Base-by-base conservation (phyloP, 2,329 filamentous ascomycete species). In the Xylaria sp. region DNA sequence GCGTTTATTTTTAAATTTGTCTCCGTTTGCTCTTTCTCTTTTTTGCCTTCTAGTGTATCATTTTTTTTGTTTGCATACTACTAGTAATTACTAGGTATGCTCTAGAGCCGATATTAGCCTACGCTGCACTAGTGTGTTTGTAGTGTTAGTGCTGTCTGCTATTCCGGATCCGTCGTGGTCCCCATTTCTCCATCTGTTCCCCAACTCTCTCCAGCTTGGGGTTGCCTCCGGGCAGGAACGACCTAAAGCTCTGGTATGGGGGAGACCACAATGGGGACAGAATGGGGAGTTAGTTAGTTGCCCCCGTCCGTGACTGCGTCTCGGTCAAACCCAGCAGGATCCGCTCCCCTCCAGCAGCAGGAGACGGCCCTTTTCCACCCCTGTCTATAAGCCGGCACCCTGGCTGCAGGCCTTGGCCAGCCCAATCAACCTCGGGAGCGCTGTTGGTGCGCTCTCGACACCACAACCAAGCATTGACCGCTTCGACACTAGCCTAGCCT, bases 321-420 rank as follows among this genome's bases (percentile, higher is more conserved):
- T 75, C 72, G 73, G 73, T 74, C 74, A 75, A 71, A 75, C 73
- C 70, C 70, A 73, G 73, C 71, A 77, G 69, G 68, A 72, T 71
- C 72, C 60, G 59, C 68, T 66, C 69, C 71, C 63, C 73, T 59
- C 71, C 66, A 70, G 37, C 51, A 69, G 55, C 62, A 68, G 48
- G 69, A 78, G 75, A 77, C 73, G 76, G 75, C 72, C 75, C 75
- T 78, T 77, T 76, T 77, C 55, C 12, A 72, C 70, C 73, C 75
- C 69, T 74, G 74, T 71, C 67, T 72, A 70, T 73, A 71, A 70
- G 68, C 69, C 66, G 65, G 62, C 58, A 74, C 60, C 75, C 75
- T 72, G 69, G 71, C 71, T 57, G 67, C 70, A 72, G 57, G 65
- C 48, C 62, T 68, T 71, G 69, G 65, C 67, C 65, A 66, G 55